These are phyloP conservation scores for Boletus sp. DNA, from an alignment of 1,284 basidiomycete genomes.

Conservation along the genomic window DNA sequence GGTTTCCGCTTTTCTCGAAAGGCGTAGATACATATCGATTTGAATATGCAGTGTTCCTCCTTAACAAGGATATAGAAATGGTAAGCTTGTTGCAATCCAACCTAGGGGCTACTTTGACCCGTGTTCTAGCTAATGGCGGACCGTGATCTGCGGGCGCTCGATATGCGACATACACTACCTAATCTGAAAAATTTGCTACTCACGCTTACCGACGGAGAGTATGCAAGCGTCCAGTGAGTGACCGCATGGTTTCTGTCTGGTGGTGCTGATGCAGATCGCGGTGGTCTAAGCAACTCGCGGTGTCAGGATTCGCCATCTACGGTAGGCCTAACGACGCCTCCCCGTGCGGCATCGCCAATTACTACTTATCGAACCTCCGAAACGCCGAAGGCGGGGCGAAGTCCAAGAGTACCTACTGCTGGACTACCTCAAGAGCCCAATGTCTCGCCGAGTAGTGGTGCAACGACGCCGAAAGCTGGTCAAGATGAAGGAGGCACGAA, in stretches of 20 bases:
- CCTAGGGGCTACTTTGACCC: constrained; percentile 13
- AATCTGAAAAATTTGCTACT: constrained; percentile 95
- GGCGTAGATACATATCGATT: constrained; percentile 97
- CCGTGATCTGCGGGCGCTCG: constrained; percentile 82
- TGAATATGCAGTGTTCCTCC: constrained; percentile 95
- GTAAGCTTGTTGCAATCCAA: constrained; percentile 48
- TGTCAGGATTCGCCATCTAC: constrained; percentile 31
- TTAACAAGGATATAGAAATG: constrained; percentile 98
- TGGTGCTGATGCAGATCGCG: constrained; percentile 31
- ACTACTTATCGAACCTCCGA: constrained; percentile 29
- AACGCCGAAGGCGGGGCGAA: constrained; percentile 41
- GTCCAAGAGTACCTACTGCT: constrained; percentile 30
- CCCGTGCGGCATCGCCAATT: constrained; percentile 21
- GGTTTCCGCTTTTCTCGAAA: constrained; percentile 93
- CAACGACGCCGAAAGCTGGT: constrained; percentile 54
- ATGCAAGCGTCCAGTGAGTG: constrained; percentile 50
- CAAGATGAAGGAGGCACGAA: constrained; percentile 31
- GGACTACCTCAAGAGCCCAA: constrained; percentile 38
- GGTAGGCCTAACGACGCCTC: constrained; percentile 36
- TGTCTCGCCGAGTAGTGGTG: constrained; percentile 53
- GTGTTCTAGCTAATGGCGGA: constrained; percentile 82
- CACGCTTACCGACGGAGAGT: constrained; percentile 76
- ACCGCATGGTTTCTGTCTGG: background rate
- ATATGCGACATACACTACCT: constrained; percentile 94
- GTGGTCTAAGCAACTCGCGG: constrained; percentile 23